A percentile compares a stretch with the other conserved stretches of the same genome.
phyloP scores from a whole-genome alignment of 2,329 filamentous ascomycete genomes.

The Amylocarpus encephaloides region DNA sequence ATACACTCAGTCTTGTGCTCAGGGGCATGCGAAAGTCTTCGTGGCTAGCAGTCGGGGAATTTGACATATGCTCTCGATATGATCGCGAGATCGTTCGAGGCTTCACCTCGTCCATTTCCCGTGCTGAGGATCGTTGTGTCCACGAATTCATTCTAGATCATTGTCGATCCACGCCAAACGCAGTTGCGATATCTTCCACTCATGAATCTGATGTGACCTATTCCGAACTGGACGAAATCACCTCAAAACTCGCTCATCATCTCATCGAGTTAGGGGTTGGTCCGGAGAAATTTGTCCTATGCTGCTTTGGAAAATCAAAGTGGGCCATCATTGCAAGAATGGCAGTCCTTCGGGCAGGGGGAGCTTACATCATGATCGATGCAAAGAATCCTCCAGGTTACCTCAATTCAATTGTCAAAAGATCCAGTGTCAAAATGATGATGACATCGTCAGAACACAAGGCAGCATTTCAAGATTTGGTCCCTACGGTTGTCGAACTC shows the following conservation, averaged over 20 bases:
- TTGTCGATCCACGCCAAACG: background rate
- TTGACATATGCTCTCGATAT: background rate
- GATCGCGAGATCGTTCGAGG: background rate
- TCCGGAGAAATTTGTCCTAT: background rate
- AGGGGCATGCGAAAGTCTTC: background rate
- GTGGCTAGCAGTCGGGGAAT: background rate
- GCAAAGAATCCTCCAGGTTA: background rate
- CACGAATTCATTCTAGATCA: background rate
- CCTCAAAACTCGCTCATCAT: background rate
- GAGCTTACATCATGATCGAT: slow-evolving; percentile 1
- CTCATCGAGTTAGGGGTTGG: background rate
- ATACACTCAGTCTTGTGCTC: background rate
- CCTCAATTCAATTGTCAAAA: background rate
- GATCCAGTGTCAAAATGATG: background rate
- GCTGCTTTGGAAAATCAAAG: slow-evolving; percentile 1
- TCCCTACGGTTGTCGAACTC: background rate
- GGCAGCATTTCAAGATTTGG: background rate
- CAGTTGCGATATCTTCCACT: background rate
- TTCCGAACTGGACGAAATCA: background rate
- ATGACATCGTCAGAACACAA: background rate
- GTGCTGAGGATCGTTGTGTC: background rate
- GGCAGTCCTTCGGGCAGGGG: background rate
- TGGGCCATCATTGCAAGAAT: background rate
- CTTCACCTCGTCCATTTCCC: background rate
- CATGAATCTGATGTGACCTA: background rate